phyloP scores from a whole-genome alignment of 129 eudicot species.

The Glebionis coronaria region DNA sequence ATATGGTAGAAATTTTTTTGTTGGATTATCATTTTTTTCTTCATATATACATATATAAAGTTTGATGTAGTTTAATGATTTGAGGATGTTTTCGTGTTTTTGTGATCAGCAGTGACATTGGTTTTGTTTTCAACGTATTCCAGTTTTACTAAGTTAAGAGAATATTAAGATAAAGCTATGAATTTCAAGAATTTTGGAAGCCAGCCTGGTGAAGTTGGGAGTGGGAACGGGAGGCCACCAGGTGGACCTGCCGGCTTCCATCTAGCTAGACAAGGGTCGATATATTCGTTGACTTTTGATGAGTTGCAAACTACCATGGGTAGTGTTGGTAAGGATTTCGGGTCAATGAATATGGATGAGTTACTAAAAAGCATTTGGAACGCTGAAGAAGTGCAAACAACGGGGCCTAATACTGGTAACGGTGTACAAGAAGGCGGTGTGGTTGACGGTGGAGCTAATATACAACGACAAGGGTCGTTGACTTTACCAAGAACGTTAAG shows the following conservation, averaged over 20 bases:
- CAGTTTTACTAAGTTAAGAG: not conserved
- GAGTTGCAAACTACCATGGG: conserved; percentile 81
- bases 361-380: conserved; percentile 88
- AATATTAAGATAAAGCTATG: conserved; percentile 25
- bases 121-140: not conserved
- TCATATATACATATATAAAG: not conserved
- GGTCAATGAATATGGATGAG: conserved; percentile 99
- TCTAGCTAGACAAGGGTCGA: conserved; percentile 66
- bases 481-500: conserved; percentile 84
- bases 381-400: conserved; percentile 76
- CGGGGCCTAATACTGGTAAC: conserved; percentile 16
- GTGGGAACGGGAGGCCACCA: conserved; percentile 47
- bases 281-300: conserved; percentile 81
- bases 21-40: too few species aligned
- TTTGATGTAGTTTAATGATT: not conserved
- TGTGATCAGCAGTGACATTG: conserved; percentile 16
- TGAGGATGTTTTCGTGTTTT: conserved; percentile 2
- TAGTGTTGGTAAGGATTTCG: conserved; percentile 80
- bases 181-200: conserved; percentile 62
- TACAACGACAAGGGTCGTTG: conserved; percentile 88
- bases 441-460: conserved; percentile 38
- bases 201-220: conserved; percentile 41
- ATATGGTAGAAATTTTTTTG: too few species aligned
- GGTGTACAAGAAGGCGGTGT: conserved; percentile 32
- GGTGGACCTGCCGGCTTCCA: conserved; percentile 52